These are phyloP conservation scores for Cladochytrium replicatum DNA, from an alignment of 192 early-diverging fungal genomes.

Conservation along the genomic window DNA sequence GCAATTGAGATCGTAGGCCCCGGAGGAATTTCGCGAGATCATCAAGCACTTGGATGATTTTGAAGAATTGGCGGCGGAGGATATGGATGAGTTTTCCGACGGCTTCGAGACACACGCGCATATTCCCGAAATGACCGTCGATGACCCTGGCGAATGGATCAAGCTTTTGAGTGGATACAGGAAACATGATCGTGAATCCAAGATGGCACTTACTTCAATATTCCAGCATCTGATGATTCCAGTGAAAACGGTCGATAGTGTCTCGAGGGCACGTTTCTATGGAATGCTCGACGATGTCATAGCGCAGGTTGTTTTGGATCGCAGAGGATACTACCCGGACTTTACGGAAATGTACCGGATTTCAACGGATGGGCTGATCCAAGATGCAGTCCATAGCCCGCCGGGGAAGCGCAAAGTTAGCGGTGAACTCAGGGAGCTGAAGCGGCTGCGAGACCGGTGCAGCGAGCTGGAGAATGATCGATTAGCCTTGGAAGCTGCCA, in stretches of 20 bases:
- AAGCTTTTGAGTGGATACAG: conserved; percentile 19
- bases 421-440: conserved; percentile 6
- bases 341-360: conserved; percentile 32
- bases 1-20: conserved; percentile 31
- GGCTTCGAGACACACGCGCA: conserved; percentile 20
- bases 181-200: conserved; percentile 7
- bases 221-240: conserved; percentile 30
- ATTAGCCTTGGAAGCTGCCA: conserved; percentile 3
- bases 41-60: conserved; percentile 30
- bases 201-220: conserved; percentile 15
- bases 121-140: too few relatives aligned
- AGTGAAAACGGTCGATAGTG: not conserved
- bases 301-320: conserved; percentile 31
- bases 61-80: conserved; percentile 18
- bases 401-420: conserved; percentile 16
- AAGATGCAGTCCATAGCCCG: conserved; percentile 23
- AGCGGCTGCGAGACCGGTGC: not conserved
- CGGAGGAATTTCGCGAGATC: conserved; percentile 30
- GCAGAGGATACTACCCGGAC: conserved; percentile 20
- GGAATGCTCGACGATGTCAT: conserved; percentile 24
- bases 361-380: conserved; percentile 21
- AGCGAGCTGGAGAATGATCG: not conserved
- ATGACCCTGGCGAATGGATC: conserved; percentile 29
- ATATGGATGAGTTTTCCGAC: conserved; percentile 30
- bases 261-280: conserved; percentile 10